Base-by-base conservation (phyloP, 805 yeast species). In the Candida stauntonica region DNA sequence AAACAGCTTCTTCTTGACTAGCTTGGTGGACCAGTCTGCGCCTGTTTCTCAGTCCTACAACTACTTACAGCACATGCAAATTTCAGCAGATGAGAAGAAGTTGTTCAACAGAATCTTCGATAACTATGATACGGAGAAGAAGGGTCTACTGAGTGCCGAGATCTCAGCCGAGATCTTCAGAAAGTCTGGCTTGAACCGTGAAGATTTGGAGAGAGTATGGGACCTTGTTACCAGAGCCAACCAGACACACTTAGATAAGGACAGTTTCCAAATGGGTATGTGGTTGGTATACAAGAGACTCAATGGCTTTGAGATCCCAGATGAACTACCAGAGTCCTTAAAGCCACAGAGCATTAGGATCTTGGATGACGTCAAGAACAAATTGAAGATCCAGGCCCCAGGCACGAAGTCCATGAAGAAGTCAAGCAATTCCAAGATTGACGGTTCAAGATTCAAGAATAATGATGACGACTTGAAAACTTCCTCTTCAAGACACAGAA, bases 241-340 rank as follows among this genome's bases (percentile, higher is more conserved):
- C 60, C 74, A 83, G 41, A 96, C 98, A 2, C 81, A 78, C 58
- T 75, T 91, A 48, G 88, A 87, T 60, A 80, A 79, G 53, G 96
- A 91, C 60, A 96, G 89, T 61, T 93, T 91, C 67, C 86, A 95
- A 0, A 91, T 91, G 35, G 97, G 98, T 18, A 93, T 91, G 98
- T 97, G 93, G 68, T 67, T 91, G 41, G 89, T 91, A 31, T 91
- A 93, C 63, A 77, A 96, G 57, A 74, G 91, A 45, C 69, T 91
- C 55, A 89, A 88, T 57, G 97, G 97, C 1, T 77, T 73, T 45
- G 86, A 83, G 13, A 64, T 93, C 35, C 99, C 99, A 7, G 59
- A 70, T 21, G 68, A 78, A 36, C 72, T 91, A 38, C 98, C 98
- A 7, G 88, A 95, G 7, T 95, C 88, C 54, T 72, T 91, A 47